These are phyloP conservation scores for Saccharomyces uvarum DNA, from an alignment of 1,139 yeast genomes.

Conservation along the genomic window DNA sequence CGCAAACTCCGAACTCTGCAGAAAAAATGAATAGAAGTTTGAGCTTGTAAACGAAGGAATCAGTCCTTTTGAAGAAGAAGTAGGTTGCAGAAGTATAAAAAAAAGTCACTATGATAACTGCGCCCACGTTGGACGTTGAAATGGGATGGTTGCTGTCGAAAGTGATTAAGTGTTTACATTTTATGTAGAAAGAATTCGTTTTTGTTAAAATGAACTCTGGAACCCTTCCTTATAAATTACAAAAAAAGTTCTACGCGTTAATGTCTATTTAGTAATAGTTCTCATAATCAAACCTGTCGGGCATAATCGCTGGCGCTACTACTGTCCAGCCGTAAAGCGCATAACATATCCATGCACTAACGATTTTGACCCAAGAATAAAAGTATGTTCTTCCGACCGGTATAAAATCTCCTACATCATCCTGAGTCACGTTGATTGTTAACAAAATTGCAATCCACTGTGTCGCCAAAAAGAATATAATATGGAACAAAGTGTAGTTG, in stretches of 20 bases:
- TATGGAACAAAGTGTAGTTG: slow-evolving; percentile 81
- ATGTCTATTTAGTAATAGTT: slow-evolving; percentile 13
- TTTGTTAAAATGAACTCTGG: too few species aligned
- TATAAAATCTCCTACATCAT: slow-evolving; percentile 78
- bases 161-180: too few species aligned
- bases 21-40: too few species aligned
- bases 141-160: too few species aligned
- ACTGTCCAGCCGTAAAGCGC: slow-evolving; percentile 83
- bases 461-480: slow-evolving; percentile 89
- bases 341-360: slow-evolving; percentile 89
- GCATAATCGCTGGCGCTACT: slow-evolving; percentile 81
- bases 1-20: neutral
- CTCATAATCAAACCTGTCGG: slow-evolving; percentile 62
- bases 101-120: too few species aligned
- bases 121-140: too few species aligned
- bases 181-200: too few species aligned
- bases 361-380: slow-evolving; percentile 88
- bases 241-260: neutral
- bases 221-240: too few species aligned
- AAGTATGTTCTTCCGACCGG: slow-evolving; percentile 97
- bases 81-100: too few species aligned
- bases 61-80: too few species aligned
- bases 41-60: too few species aligned
- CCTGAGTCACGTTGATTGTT: slow-evolving; percentile 84
- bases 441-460: slow-evolving; percentile 93